Evolutionary conservation across 345 rosid species (phyloP), one percentile per base, ranked within the genome.

Genomic region (Sonneratia alba): DNA sequence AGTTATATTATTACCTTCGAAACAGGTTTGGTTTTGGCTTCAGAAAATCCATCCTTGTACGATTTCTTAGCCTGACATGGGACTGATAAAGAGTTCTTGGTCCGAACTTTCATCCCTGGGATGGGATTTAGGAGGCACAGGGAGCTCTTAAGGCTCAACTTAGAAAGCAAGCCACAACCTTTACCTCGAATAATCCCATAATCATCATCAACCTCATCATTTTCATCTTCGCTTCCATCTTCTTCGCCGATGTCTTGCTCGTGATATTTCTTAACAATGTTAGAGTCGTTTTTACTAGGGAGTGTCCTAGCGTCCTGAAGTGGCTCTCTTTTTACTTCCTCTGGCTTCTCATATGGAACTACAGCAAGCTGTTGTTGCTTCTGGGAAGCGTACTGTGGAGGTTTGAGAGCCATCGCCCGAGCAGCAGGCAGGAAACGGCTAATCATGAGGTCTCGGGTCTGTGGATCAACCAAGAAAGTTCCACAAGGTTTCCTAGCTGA

Each of bases 361-460:
- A 73, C 42, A 1, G 51, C 70, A 14, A 68, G 70, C 53, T n/a
- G 70, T 27, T 67, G 86, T 75, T 88, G 88, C 75, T 83, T 86
- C 76, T 80, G 85, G 10, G 85, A 81, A 71, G 92, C 77, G 79
- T 89, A 80, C 8, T 85, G 93, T 74, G 90, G 78, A 73, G 83
- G 82, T 78, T 85, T 86, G 76, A 89, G 69, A 71, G 97, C 78
- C 99, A 92, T 89, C 14, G 99, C 99, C 89, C 87, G 86, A n/a
- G 97, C 97, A 40, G 99, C 97, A 22, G 99, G 98, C 76, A 92
- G 84, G 79, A 95, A 95, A 5, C 98, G 97, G 47, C 76, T 84
- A 89, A 95, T 77, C 92, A 95, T 95, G 83, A 89, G 87, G 64
- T 92, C 97, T 47, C 84, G 82, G 48, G 89, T 84, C 18, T 82